Base-by-base conservation (phyloP, 75 land plant genomes). In the Azolla pinnata region DNA sequence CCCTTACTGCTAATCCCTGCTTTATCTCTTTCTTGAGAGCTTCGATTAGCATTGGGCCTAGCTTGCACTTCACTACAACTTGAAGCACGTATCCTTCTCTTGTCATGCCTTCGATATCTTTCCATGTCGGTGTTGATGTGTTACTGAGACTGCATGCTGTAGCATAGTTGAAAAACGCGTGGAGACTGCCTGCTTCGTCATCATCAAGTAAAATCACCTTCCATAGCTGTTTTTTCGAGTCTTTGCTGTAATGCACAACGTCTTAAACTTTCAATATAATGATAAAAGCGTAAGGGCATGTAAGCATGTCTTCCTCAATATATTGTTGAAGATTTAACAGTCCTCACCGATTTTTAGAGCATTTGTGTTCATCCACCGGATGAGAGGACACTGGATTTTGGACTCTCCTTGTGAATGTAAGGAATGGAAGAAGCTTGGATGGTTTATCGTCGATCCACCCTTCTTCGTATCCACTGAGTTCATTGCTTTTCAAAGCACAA, bases 1-100 rank as follows among this genome's bases (percentile, higher is more conserved):
- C 74, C 38, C 58, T 47, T 1, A 71, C 63, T 20, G 57, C 44
- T 1, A 71, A 47, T 46, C 60, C 75, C 20, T 63, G 29, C 0
- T 49, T 44, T 10, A 70, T 38, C 17, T 60, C 52, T 54, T 63
- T 31, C 4, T 20, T 2, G 26, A 46, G 21, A 10, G 65, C 57
- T 17, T 32, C 46, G 19, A 44, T 31, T 2, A 63, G n/a, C 20
- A 63, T 63, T 19, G 33, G 25, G 4, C 65, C 48, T 5, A 63
- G 56, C 29, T 44, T 63, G 55, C 27, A 48, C 28, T 56, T 4
- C n/a, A 56, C 51, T 25, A 63, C 29, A 33, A 63, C 33, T 33
- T 47, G 53, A 16, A 63, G 65, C 17, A 27, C 51, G 49, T 50
- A 63, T 28, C 35, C 65, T 17, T 1, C 34, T 19, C 20, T 35